A percentile compares a stretch with the other conserved stretches of the same genome.
phyloP scores from a whole-genome alignment of 495 filamentous ascomycete species.

The Articulospora tetracladia region DNA sequence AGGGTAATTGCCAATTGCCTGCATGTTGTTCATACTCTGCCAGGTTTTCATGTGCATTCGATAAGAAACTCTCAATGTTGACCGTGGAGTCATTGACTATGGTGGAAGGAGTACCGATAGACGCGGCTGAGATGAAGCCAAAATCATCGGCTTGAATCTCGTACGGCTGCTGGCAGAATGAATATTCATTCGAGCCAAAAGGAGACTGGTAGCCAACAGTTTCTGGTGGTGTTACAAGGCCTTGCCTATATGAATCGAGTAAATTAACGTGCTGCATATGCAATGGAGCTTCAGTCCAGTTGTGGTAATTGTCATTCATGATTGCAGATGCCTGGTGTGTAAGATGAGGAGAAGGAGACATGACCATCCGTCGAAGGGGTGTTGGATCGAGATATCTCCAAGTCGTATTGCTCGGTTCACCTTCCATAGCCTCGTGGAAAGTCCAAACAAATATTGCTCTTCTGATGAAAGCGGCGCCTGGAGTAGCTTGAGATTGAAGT shows the following conservation, averaged over 20 bases:
- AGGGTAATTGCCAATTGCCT: constrained; percentile 9
- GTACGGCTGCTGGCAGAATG: constrained; percentile 1
- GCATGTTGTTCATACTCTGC: constrained; percentile 8
- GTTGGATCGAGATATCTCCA: constrained; percentile 23
- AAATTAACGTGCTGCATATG: constrained; percentile 25
- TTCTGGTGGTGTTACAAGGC: constrained; percentile 34
- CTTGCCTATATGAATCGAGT: constrained; percentile 32
- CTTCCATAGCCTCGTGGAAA: constrained; percentile 12
- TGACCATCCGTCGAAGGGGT: constrained; percentile 30
- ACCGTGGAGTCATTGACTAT: constrained; percentile 8
- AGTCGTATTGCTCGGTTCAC: constrained; percentile 14
- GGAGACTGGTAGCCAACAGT: constrained; percentile 29
- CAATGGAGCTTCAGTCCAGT: constrained; percentile 20
- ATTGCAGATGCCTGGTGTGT: constrained; percentile 37
- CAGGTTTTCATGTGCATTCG: not conserved
- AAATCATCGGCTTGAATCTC: constrained; percentile 16
- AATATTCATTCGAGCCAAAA: constrained; percentile 23
- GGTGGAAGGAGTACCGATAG: constrained; percentile 15
- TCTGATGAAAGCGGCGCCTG: constrained; percentile 1
- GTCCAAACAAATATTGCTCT: constrained; percentile 27
- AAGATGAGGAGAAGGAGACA: constrained; percentile 39
- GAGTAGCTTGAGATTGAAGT: constrained; percentile 14
- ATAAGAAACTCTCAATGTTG: constrained; percentile 16
- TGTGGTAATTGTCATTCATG: constrained; percentile 42
- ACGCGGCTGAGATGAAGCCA: constrained; percentile 10